Base-by-base conservation (phyloP, 129 eudicot genomes). In the Flaveria ramosissima region DNA sequence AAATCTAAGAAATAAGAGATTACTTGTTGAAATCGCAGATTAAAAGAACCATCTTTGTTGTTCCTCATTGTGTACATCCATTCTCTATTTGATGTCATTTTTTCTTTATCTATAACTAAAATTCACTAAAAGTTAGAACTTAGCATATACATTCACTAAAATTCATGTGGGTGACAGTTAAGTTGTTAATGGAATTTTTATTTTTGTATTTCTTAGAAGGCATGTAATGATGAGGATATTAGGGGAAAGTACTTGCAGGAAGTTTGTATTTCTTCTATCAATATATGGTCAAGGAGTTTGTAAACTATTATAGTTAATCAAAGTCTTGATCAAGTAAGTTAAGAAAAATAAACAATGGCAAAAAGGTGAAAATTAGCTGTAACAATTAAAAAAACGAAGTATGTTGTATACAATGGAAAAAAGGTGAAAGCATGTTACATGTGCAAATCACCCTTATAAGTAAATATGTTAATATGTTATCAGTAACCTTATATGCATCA, bases 271-370 rank as follows among this genome's bases (percentile, higher is more conserved):
- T 43, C 62, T 75, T 75, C 19, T 48, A 23, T 17, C 32, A 17
- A 45, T 75, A 48, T 24, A 75, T 65, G 73, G 73, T 69, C 7
- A 77, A 77, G 32, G 61, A 56, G 74, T 41, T 50, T 52, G 74
- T 53, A 68, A 67, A 21, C 56, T 14, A 23, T 36, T n/a, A 41
- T 77, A 77, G 80, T 66, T 51, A 36, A 52, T 67, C 15, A 23
- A 41, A 52, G 20, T 39, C 42, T 52, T 30, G n/a, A 53, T 77
- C 50, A 16, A 2, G 52, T 48, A 48, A 17, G 51, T 10, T 47
- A 62, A 42, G 27, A 23, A 26, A 47, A 51, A 70, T 30, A 10
- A 19, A 13, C 12, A 64, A 13, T 63, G 6, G 60, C 60, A 16
- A n/a, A 10, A 5, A 53, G 4, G 17, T 15, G 21, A 17, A 6